A percentile compares a stretch with the other conserved stretches of the same genome.
Evolutionary conservation across 768 basidiomycete genomes (phyloP).

Genomic region (Boletus tomentosulus): DNA sequence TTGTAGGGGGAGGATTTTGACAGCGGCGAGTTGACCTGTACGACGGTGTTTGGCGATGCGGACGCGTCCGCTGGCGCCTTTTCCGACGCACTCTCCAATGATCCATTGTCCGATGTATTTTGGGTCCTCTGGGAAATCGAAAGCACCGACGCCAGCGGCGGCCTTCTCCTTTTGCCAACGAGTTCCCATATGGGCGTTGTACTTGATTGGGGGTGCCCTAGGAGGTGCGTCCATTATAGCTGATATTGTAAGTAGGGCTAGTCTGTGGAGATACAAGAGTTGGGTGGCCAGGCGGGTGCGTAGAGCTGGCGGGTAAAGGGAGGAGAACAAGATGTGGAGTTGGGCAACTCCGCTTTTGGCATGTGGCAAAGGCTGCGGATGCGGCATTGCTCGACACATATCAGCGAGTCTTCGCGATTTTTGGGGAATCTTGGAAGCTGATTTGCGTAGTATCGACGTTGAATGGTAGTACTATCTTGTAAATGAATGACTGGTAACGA

Average conservation of each 20-base stretch:
- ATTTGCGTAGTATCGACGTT: conserved; percentile 8
- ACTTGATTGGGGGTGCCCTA: conserved; percentile 67
- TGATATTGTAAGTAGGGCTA: conserved; percentile 18
- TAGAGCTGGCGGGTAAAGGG: conserved; percentile 8
- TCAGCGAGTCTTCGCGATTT: background rate
- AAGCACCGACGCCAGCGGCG: conserved; percentile 68
- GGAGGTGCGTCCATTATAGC: conserved; percentile 53
- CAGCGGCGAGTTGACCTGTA: conserved; percentile 89
- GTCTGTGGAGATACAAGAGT: conserved; percentile 8
- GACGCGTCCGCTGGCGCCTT: conserved; percentile 91
- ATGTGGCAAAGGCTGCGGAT: background rate
- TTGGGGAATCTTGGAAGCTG: conserved; percentile 6
- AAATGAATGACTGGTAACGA: no score
- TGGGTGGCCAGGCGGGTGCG: background rate
- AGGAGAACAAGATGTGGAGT: background rate
- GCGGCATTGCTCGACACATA: background rate
- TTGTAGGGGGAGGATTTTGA: conserved; percentile 90
- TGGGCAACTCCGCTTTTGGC: conserved; percentile 7
- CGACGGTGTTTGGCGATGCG: conserved; percentile 85
- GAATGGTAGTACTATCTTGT: background rate
- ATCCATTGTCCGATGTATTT: conserved; percentile 88
- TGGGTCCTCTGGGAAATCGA: conserved; percentile 82
- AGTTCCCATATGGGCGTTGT: conserved; percentile 66
- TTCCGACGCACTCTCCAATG: conserved; percentile 89
- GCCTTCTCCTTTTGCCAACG: conserved; percentile 89